A percentile compares a stretch with the other conserved stretches of the same genome.
Evolutionary conservation across 2,329 filamentous ascomycete genomes (phyloP).

Genomic region (Moelleriella libera): DNA sequence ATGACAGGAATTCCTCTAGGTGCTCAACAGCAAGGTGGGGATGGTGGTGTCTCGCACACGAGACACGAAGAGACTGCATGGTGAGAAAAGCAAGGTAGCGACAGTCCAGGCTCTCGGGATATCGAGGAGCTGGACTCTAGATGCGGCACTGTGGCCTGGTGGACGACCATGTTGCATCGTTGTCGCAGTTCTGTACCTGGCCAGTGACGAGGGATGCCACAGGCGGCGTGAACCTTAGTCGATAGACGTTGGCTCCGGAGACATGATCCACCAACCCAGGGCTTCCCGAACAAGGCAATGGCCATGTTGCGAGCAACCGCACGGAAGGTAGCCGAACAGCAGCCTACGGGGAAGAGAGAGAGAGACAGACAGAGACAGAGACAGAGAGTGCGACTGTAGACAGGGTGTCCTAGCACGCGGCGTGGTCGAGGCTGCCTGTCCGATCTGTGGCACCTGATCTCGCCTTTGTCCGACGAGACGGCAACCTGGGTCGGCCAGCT

Average conservation of each 20-base stretch:
- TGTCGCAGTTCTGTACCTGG: background rate
- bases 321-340: constrained; percentile 2
- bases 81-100: constrained; percentile 2
- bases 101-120: background rate
- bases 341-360: background rate
- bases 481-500: constrained; percentile 2
- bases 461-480: constrained; percentile 16
- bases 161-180: background rate
- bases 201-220: background rate
- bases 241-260: background rate
- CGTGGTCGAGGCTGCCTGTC: constrained; percentile 14
- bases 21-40: constrained; percentile 2
- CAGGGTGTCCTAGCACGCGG: constrained; percentile 9
- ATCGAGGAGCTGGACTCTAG: constrained; percentile 1
- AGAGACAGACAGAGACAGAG: no score
- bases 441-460: constrained; percentile 28
- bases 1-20: background rate
- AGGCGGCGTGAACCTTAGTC: background rate
- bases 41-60: constrained; percentile 5
- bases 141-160: background rate
- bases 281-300: background rate
- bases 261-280: background rate
- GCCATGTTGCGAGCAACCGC: constrained; percentile 3
- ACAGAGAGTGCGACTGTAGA: constrained; percentile 3
- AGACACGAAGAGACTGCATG: constrained; percentile 4